These are phyloP conservation scores for Funneliformis caledonium DNA, from an alignment of 371 early-diverging fungal genomes.

Conservation along the genomic window DNA sequence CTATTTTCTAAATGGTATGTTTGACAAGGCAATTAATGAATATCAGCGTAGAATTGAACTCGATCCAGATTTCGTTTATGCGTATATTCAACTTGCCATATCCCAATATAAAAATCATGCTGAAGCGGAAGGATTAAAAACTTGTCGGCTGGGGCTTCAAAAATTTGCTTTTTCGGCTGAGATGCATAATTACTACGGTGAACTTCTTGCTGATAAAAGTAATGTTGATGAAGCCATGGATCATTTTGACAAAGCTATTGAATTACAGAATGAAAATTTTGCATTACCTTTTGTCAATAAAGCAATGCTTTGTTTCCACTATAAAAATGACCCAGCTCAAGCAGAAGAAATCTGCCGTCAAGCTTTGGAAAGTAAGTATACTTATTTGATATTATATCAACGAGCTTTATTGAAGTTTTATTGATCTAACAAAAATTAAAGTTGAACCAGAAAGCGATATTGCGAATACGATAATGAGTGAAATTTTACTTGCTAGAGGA, in stretches of 20 bases:
- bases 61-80: slow-evolving; percentile 85
- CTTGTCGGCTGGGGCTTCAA: slow-evolving; percentile 79
- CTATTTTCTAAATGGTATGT: slow-evolving; percentile 79
- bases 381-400: not conserved
- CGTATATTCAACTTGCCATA: slow-evolving; percentile 94
- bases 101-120: slow-evolving; percentile 91
- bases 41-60: slow-evolving; percentile 82
- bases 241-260: slow-evolving; percentile 79
- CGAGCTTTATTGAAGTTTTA: not conserved
- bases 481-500: slow-evolving; percentile 86
- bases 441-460: slow-evolving; percentile 95
- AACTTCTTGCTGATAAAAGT: slow-evolving; percentile 89
- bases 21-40: slow-evolving; percentile 80
- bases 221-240: slow-evolving; percentile 74
- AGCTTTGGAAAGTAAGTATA: slow-evolving; percentile 73
- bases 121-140: slow-evolving; percentile 70
- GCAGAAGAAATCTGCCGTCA: slow-evolving; percentile 81
- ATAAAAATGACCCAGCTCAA: slow-evolving; percentile 65
- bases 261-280: slow-evolving; percentile 65
- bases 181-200: slow-evolving; percentile 96
- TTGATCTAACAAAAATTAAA: slow-evolving; percentile 30
- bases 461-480: slow-evolving; percentile 90
- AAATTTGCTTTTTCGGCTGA: slow-evolving; percentile 86
- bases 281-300: slow-evolving; percentile 96
- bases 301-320: slow-evolving; percentile 89